Conservation (phyloP, 108 stramenopile species). For the Cyclotella choctawhatcheeana region DNA sequence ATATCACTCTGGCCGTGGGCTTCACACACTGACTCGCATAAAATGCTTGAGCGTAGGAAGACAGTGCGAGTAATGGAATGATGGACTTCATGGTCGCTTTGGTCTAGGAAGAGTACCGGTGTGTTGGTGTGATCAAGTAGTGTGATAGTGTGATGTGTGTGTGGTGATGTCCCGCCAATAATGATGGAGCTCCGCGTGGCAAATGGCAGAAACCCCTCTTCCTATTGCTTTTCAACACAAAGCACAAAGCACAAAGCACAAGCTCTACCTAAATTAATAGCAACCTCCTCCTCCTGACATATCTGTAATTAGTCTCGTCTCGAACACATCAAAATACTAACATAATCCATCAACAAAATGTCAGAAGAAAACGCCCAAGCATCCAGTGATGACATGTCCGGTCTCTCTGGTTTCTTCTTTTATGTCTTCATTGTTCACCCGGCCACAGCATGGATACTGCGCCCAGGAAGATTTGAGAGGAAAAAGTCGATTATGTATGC, state of each 20-base stretch:
- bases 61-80: not conserved
- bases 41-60: not conserved
- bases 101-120: not conserved
- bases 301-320: not conserved
- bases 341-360: slow-evolving; percentile 12
- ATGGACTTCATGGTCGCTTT: not conserved
- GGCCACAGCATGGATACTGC: slow-evolving; percentile 95
- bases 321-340: not conserved
- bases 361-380: slow-evolving; percentile 48
- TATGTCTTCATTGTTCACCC: slow-evolving; percentile 97
- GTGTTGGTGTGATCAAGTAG: not conserved
- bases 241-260: too few species aligned
- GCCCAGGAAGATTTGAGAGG: slow-evolving; percentile 92
- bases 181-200: not conserved
- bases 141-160: not conserved
- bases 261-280: not conserved
- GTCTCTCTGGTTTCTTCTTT: slow-evolving; percentile 95
- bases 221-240: too few species aligned
- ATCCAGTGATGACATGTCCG: slow-evolving; percentile 77
- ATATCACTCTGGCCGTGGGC: too few species aligned
- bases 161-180: not conserved
- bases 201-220: not conserved
- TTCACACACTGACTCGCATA: not conserved
- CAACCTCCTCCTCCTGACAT: not conserved
- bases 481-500: slow-evolving; percentile 94